These are phyloP conservation scores for Podaxis sp. DNA, from an alignment of 768 basidiomycete species.

Conservation along the genomic window DNA sequence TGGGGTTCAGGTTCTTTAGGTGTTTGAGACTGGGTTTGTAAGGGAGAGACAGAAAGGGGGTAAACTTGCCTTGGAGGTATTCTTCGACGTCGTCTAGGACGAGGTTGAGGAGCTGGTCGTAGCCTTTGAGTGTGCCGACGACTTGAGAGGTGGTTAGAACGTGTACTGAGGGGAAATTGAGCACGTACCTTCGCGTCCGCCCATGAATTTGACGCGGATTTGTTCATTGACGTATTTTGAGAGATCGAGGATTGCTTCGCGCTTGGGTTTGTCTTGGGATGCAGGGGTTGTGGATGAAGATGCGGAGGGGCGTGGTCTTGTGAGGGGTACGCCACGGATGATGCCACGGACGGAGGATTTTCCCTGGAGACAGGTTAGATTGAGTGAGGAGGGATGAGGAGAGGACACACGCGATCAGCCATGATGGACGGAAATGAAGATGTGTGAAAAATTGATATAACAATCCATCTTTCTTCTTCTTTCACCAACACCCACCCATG, in stretches of 20 bases:
- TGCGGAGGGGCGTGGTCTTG: neutral
- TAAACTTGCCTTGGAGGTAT: constrained; percentile 59
- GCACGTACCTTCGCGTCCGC: constrained; percentile 85
- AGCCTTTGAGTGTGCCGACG: constrained; percentile 91
- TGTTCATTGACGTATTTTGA: constrained; percentile 91
- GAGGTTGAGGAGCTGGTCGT: constrained; percentile 93
- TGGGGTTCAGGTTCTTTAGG: constrained; percentile 62
- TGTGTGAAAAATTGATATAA: constrained; percentile 18
- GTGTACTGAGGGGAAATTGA: neutral
- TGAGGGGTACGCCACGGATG: constrained; percentile 36
- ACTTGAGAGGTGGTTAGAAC: constrained; percentile 45
- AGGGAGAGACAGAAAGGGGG: neutral
- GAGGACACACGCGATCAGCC: constrained; percentile 53
- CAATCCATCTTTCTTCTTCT: constrained; percentile 16
- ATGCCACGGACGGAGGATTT: constrained; percentile 51
- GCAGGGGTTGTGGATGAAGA: constrained; percentile 37
- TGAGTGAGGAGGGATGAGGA: constrained; percentile 31
- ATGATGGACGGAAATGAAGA: constrained; percentile 37
- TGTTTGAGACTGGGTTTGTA: constrained; percentile 5
- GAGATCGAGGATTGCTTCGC: constrained; percentile 94
- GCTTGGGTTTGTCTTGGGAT: constrained; percentile 73
- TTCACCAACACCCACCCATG: constrained; percentile 45
- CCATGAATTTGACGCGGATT: constrained; percentile 97
- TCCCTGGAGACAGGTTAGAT: constrained; percentile 42
- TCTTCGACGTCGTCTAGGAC: constrained; percentile 97